phyloP scores from a whole-genome alignment of 257 asterid genomes.

The Nicotiana knightiana region DNA sequence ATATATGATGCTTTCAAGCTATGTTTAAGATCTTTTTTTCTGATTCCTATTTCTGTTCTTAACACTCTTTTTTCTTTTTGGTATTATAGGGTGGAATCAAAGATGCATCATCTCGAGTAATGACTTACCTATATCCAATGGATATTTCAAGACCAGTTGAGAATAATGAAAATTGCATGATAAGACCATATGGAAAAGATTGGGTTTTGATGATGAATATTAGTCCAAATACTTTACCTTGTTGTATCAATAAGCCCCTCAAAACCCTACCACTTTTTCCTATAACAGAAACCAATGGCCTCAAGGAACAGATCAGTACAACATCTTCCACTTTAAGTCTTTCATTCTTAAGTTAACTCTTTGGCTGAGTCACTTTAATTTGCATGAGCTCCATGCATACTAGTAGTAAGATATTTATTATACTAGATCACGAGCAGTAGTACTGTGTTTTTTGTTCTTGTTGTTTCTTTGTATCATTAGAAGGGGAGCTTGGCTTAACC shows the following conservation, averaged over 20 bases:
- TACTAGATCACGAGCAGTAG: too few relatives aligned
- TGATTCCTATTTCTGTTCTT: neutral
- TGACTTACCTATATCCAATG: conserved; percentile 3
- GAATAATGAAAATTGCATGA: conserved; percentile 1
- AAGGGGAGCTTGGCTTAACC: too few relatives aligned
- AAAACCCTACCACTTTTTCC: conserved; percentile 8
- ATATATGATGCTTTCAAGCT: neutral
- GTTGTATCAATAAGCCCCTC: neutral
- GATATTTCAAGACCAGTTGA: conserved; percentile 2
- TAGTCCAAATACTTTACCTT: neutral
- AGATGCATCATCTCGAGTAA: conserved; percentile 1
- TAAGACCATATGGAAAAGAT: conserved; percentile 6
- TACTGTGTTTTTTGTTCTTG: neutral
- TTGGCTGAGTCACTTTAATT: neutral
- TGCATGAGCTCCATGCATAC: neutral
- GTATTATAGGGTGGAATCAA: neutral
- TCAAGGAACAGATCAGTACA: neutral
- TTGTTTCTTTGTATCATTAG: neutral
- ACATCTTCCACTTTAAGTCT: neutral
- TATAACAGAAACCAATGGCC: neutral
- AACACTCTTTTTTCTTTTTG: neutral
- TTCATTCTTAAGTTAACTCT: neutral
- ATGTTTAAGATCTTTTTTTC: neutral
- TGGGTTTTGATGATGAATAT: conserved; percentile 3
- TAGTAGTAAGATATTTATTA: too few relatives aligned